phyloP scores from a whole-genome alignment of 1,284 basidiomycete genomes.

The Cryptococcus wingfieldii region DNA sequence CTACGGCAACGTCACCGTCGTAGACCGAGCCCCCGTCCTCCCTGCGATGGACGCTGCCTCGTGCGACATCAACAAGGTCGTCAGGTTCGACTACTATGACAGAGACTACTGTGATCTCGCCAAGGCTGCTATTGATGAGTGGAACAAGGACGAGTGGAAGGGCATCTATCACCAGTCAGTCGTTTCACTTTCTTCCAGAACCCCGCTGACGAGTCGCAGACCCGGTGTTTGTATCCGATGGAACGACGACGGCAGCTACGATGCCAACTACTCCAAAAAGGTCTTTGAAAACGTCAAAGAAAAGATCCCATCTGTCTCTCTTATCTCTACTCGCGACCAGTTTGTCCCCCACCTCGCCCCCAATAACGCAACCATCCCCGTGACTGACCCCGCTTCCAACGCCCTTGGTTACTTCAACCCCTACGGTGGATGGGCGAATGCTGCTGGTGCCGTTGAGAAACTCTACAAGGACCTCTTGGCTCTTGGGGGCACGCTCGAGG shows the following conservation, averaged over 20 bases:
- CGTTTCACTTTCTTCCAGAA: neutral
- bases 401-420: slow-evolving; percentile 62
- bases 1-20: slow-evolving; percentile 58
- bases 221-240: slow-evolving; percentile 17
- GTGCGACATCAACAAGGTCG: slow-evolving; percentile 78
- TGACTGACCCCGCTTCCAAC: neutral
- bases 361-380: neutral
- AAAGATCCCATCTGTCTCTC: slow-evolving; percentile 5
- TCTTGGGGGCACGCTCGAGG: slow-evolving; percentile 58
- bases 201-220: slow-evolving; percentile 1
- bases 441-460: slow-evolving; percentile 59
- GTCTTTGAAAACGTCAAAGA: slow-evolving; percentile 8
- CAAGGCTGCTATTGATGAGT: slow-evolving; percentile 64
- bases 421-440: slow-evolving; percentile 76
- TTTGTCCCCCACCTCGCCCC: slow-evolving; percentile 7
- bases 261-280: neutral
- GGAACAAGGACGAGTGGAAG: slow-evolving; percentile 65
- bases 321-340: slow-evolving; percentile 12
- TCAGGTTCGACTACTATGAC: slow-evolving; percentile 46
- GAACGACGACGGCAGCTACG: too few species aligned
- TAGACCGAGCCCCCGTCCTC: slow-evolving; percentile 62
- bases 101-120: slow-evolving; percentile 62
- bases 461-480: slow-evolving; percentile 57
- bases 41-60: slow-evolving; percentile 76
- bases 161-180: slow-evolving; percentile 69